A percentile compares a stretch with the other conserved stretches of the same genome.
These are phyloP conservation scores for Domatiomyces catenatus DNA, from an alignment of 2,329 filamentous ascomycete genomes.

Conservation along the genomic window DNA sequence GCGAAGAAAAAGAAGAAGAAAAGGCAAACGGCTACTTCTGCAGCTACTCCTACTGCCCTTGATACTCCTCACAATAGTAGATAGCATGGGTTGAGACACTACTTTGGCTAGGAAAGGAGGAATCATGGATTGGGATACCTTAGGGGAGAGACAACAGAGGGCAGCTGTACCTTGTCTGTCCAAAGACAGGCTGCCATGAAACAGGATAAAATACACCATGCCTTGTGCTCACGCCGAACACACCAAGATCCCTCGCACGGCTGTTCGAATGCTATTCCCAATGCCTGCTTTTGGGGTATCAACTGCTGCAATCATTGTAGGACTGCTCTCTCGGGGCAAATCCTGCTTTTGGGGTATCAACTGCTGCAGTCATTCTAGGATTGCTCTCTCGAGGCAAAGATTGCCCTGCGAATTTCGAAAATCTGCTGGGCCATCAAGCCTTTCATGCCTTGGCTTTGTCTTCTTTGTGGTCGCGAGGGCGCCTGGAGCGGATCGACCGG, in stretches of 20 bases:
- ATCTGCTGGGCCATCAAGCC: background rate
- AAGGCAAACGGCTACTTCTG: conserved; percentile 39
- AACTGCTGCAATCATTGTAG: no score
- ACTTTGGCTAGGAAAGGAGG: background rate
- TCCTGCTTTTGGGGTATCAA: background rate
- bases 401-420: background rate
- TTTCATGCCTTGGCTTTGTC: background rate
- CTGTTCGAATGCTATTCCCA: background rate
- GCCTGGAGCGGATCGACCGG: conserved; percentile 18
- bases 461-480: conserved; percentile 1
- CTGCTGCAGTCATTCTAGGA: background rate
- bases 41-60: background rate
- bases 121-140: background rate
- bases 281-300: background rate
- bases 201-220: background rate
- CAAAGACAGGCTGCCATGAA: background rate
- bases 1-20: conserved; percentile 61
- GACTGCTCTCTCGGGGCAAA: no score
- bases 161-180: background rate
- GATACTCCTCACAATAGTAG: background rate
- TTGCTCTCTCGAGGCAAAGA: background rate
- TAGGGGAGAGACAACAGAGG: background rate
- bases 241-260: background rate
- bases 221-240: background rate
- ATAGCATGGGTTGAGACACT: background rate